Percentiles rank a stretch among this genome's conserved stretches.
Conservation (phyloP, 768 basidiomycete species). For the Lentinula aciculospora region DNA sequence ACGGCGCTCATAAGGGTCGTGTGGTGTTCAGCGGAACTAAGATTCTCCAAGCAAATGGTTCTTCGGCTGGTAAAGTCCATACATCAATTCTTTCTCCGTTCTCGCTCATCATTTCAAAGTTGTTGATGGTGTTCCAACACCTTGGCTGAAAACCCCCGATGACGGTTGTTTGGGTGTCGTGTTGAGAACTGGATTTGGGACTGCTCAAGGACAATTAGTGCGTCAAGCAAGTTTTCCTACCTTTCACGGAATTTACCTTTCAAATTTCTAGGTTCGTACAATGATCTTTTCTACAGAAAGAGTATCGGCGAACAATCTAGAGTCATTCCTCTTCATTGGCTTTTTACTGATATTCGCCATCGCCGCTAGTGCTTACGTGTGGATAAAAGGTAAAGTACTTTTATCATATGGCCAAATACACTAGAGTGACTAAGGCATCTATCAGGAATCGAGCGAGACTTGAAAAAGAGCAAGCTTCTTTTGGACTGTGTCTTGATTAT, state of each 20-base stretch:
- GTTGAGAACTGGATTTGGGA: conserved; percentile 94
- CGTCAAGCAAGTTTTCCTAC: conserved; percentile 24
- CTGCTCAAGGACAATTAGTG: conserved; percentile 94
- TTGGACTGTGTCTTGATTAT: conserved; percentile 95
- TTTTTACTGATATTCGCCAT: conserved; percentile 97
- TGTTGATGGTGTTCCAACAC: background rate
- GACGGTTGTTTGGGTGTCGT: conserved; percentile 91
- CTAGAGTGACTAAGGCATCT: too few relatives aligned
- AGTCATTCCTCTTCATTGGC: conserved; percentile 96
- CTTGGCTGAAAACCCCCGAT: conserved; percentile 67
- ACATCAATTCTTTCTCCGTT: conserved; percentile 32
- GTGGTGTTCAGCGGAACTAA: conserved; percentile 98
- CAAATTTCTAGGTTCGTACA: conserved; percentile 32
- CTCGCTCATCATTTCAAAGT: conserved; percentile 16
- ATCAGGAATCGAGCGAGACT: conserved; percentile 80
- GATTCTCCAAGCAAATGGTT: conserved; percentile 73
- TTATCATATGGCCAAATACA: background rate
- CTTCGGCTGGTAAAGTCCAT: conserved; percentile 29
- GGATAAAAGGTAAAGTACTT: conserved; percentile 73
- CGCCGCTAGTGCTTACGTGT: conserved; percentile 97
- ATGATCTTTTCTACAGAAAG: conserved; percentile 99
- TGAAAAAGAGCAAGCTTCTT: conserved; percentile 92
- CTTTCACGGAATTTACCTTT: background rate
- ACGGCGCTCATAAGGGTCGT: conserved; percentile 79
- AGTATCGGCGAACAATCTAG: conserved; percentile 92